phyloP scores from a whole-genome alignment of 2,329 filamentous ascomycete species.

The Trichoderma harzianum region DNA sequence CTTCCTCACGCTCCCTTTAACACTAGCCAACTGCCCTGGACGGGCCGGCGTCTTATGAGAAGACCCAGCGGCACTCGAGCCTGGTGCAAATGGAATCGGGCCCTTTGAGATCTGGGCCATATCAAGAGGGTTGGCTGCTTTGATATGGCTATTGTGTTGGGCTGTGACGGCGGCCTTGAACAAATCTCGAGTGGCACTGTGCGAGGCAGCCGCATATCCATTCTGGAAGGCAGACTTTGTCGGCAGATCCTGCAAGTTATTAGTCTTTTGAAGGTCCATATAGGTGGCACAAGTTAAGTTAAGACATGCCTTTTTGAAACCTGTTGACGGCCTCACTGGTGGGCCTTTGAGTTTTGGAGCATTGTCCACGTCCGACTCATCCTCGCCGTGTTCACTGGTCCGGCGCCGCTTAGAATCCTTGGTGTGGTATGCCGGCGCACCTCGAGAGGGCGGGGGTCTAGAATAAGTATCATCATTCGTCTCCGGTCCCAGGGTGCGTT shows the following conservation, averaged over 20 bases:
- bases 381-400: constrained; percentile 69
- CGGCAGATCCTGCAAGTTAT: constrained; percentile 52
- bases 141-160: constrained; percentile 63
- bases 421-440: constrained; percentile 60
- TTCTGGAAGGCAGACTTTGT: constrained; percentile 58
- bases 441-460: constrained; percentile 44
- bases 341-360: constrained; percentile 69
- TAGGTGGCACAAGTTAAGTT: constrained; percentile 20
- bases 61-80: constrained; percentile 51
- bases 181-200: constrained; percentile 52
- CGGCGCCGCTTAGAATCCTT: constrained; percentile 77
- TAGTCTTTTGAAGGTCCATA: constrained; percentile 27
- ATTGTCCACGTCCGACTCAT: constrained; percentile 57
- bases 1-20: constrained; percentile 60
- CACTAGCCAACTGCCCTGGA: constrained; percentile 39
- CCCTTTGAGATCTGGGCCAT: constrained; percentile 85
- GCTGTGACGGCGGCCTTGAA: constrained; percentile 65
- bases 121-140: constrained; percentile 68
- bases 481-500: constrained; percentile 69
- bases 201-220: constrained; percentile 59
- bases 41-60: constrained; percentile 70
- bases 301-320: constrained; percentile 59
- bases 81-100: constrained; percentile 84
- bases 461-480: constrained; percentile 53
- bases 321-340: constrained; percentile 76